Evolutionary conservation across 139 green algal genomes (phyloP), one percentile per base, ranked within the genome.

Genomic region (Picochlorum sp.): DNA sequence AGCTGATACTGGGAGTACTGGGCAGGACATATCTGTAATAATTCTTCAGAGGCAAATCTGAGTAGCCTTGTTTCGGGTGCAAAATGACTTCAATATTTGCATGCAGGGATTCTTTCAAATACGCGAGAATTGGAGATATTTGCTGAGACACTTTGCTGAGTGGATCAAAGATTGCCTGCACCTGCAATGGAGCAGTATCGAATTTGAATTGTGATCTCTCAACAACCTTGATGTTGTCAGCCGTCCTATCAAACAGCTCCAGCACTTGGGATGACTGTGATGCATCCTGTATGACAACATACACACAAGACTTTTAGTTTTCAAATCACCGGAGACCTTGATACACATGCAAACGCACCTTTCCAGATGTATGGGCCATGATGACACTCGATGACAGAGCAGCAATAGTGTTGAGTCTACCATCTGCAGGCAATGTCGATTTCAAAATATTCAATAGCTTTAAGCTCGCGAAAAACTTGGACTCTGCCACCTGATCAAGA

Each of bases 1-100:
- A 21, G n/a, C 7, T n/a, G 44, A 7, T 62, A 26, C 69, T 50
- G 4, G 38, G 16, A 32, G 24, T 37, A 4, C 21, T n/a, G 7
- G 80, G 81, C 51, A 86, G 58, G 0, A 75, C 82, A 58, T 84
- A 90, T 72, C 84, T 73, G 74, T 96, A 97, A 70, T 88, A 98
- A 30, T 70, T 86, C 69, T 95, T 95, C 20, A 98, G 74, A 2
- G 92, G 92, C 59, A 97, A 58, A 32, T 94, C 84, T 0, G 74
- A 72, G 18, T 95, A 32, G 3, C 88, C 82, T 7, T 64, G 37
- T 67, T 80, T 34, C 0, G 88, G 86, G 57, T 85, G 84, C 44
- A 95, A 68, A 20, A 65, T 46, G 6, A 52, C 24, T 50, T 68
- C 18, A n/a, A 77, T 34, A 49, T 69, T 54, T 0, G 62, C 65